Evolutionary conservation across 129 eudicot species (phyloP), one percentile per base, ranked within the genome.

Genomic region (Artemisia argyi): DNA sequence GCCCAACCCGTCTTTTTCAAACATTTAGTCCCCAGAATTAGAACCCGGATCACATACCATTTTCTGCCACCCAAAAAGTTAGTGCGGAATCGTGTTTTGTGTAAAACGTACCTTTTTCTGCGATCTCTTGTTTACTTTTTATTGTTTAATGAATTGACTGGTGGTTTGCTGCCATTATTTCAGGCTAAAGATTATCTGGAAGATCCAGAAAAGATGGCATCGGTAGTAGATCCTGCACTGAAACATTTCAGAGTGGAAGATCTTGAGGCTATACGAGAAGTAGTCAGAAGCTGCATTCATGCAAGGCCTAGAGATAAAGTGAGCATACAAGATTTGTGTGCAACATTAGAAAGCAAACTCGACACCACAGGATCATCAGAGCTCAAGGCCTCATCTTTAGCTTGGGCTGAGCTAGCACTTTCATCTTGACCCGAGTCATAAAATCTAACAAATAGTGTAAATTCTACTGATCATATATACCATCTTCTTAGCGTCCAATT

Each of bases 361-460:
- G 91, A 94, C 48, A 83, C 79, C 3, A 86, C 97, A 2, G 76
- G 83, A 3, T 82, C 96, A 3, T 82, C 85, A 2, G 98, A 90
- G 73, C 81, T 94, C 11, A 82, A 74, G 73, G 90, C 97, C 19
- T 92, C 98, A 12, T 85, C 97, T 13, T 66, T 94, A 64, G 97
- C 99, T 4, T 94, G 99, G 99, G 99, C 97, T 32, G 99, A 90
- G 69, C 85, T 94, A 11, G 86, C 89, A 7, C 94, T 94, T 69
- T 80, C 90, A 3, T 69, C 93, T 3, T 93, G 82, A 86, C 85
- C 80, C 28, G 78, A 53, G 28, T 66, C 26, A 20, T 26, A 53
- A 17, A 66, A 59, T 75, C 83, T 81, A 83, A 83, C 89, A 76
- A 12, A 73, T 71, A 82, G 79, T 69, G 89, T 89, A 85, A 77